Base-by-base conservation (phyloP, 164 flowering plant species). In the Umbellularia californica region DNA sequence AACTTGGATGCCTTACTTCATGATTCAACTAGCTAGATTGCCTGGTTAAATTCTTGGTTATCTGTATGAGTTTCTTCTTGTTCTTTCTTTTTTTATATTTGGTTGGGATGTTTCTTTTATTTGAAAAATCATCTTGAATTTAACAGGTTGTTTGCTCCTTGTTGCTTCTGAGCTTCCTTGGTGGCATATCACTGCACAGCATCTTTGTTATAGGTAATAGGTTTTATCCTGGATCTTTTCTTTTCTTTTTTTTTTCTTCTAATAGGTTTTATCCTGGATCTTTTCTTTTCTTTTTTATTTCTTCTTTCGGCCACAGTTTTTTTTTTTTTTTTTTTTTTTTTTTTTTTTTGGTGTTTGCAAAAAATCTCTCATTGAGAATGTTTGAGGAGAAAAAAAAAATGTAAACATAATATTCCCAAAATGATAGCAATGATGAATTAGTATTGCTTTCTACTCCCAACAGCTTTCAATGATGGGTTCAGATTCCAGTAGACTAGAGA, bases 61-160 rank as follows among this genome's bases (percentile, higher is more conserved):
- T 28, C n/a, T 28, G 28, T 27, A 30, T 27, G 20, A 4, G 41
- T 19, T 41, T 70, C 28, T 27, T 3, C 52, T 20, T 13, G 20
- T 14, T 23, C n/a, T 50, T 13, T 12, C 33, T 3, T 30, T 27
- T 67, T 67, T 24, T 2, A 41, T 41, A 6, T 41, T 7, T 41
- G 47, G 19, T 17, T 67, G 15, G 35, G 33, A 28, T 25, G 50
- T 27, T 68, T 17, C 10, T 68, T 68, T 33, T 11, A 11, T 30
- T 20, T 41, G 47, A 41, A 41, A 41, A 41, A 41, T 7, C 2
- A 25, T 70, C 14, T 51, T 17, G 22, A 24, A 64, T 67, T 64
- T 27, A 84, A 72, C 89, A 92, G 97, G 94, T 89, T 67, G 84
- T 83, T 67, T 6, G 83, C 60, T 68, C 70, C 41, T 82, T 95